Percentiles rank a stretch among this genome's conserved stretches.
These are phyloP conservation scores for Medakamo hakoo DNA, from an alignment of 139 green algal species.

Conservation along the genomic window DNA sequence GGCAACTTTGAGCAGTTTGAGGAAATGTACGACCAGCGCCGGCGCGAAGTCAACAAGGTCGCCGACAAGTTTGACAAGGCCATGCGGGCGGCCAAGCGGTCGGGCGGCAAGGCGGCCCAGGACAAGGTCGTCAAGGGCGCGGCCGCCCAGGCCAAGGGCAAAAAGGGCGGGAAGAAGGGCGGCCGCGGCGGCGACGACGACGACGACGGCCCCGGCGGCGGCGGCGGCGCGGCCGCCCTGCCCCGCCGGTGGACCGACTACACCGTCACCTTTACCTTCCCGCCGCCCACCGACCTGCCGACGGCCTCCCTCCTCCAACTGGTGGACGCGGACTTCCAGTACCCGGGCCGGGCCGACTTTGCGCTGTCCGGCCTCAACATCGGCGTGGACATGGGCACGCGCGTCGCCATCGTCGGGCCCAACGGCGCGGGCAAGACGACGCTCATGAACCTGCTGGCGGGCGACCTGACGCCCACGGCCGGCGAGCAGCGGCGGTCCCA, in stretches of 20 bases:
- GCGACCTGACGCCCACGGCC: slow-evolving; percentile 72
- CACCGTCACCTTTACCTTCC: slow-evolving; percentile 86
- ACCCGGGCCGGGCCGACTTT: slow-evolving; percentile 85
- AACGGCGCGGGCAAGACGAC: slow-evolving; percentile 87
- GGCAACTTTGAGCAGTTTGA: slow-evolving; percentile 91
- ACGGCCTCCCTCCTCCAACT: slow-evolving; percentile 68
- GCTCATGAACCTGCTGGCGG: slow-evolving; percentile 92
- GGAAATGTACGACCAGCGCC: slow-evolving; percentile 97
- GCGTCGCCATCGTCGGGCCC: slow-evolving; percentile 89
- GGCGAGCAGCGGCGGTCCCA: slow-evolving; percentile 75
- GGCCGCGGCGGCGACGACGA: slow-evolving; percentile 6
- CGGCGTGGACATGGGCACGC: slow-evolving; percentile 94
- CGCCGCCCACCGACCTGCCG: slow-evolving; percentile 77
- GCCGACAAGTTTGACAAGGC: slow-evolving; percentile 88
- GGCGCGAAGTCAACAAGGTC: slow-evolving; percentile 77
- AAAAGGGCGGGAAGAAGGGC: slow-evolving; percentile 20
- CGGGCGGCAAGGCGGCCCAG: slow-evolving; percentile 11
- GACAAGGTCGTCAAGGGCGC: slow-evolving; percentile 38
- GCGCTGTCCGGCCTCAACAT: slow-evolving; percentile 85
- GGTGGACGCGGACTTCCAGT: slow-evolving; percentile 84
- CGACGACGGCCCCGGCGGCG: too few species aligned
- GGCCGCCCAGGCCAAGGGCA: slow-evolving; percentile 42
- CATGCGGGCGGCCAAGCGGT: slow-evolving; percentile 67
- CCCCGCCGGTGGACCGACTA: slow-evolving; percentile 67
- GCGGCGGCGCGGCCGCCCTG: slow-evolving; percentile 14